These are phyloP conservation scores for Shiraia sp. DNA, from an alignment of 2,329 filamentous ascomycete genomes.

Conservation along the genomic window DNA sequence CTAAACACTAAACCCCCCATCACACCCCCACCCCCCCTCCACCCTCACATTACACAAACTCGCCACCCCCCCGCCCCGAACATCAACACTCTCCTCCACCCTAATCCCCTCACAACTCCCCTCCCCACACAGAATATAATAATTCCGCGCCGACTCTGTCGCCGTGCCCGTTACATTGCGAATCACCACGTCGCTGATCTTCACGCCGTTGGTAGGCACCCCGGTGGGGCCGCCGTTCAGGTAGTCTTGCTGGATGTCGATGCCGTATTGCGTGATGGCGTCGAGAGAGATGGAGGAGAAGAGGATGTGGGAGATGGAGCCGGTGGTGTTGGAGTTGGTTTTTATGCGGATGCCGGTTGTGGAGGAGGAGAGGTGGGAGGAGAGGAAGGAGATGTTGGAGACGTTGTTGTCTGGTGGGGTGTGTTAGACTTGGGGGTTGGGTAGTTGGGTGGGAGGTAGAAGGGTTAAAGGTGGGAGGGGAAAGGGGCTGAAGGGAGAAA, in stretches of 20 bases:
- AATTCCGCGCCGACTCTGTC: slow-evolving; percentile 33
- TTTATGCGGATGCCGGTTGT: slow-evolving; percentile 62
- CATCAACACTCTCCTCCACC: slow-evolving; percentile 48
- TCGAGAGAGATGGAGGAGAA: slow-evolving; percentile 33
- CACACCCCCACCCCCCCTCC: slow-evolving; percentile 31
- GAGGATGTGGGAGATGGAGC: slow-evolving; percentile 31
- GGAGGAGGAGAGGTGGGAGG: slow-evolving; percentile 53
- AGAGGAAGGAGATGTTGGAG: slow-evolving; percentile 49
- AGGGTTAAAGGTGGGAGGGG: too few species aligned
- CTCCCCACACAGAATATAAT: slow-evolving; percentile 59
- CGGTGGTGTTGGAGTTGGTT: slow-evolving; percentile 54
- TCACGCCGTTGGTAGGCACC: slow-evolving; percentile 51
- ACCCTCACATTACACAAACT: slow-evolving; percentile 35
- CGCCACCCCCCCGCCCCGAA: slow-evolving; percentile 43
- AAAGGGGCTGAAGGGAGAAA: too few species aligned
- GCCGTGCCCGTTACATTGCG: slow-evolving; percentile 45
- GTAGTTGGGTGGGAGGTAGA: too few species aligned
- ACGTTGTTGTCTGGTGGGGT: slow-evolving; percentile 32
- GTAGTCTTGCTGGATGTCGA: slow-evolving; percentile 57
- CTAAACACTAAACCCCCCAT: slow-evolving; percentile 13
- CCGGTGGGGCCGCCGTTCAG: slow-evolving; percentile 48
- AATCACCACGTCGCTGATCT: slow-evolving; percentile 48
- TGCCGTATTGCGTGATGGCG: slow-evolving; percentile 51
- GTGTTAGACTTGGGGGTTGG: background rate
- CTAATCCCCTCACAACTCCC: slow-evolving; percentile 57